These are phyloP conservation scores for Cornus florida DNA, from an alignment of 148 eudicot genomes.

Conservation along the genomic window DNA sequence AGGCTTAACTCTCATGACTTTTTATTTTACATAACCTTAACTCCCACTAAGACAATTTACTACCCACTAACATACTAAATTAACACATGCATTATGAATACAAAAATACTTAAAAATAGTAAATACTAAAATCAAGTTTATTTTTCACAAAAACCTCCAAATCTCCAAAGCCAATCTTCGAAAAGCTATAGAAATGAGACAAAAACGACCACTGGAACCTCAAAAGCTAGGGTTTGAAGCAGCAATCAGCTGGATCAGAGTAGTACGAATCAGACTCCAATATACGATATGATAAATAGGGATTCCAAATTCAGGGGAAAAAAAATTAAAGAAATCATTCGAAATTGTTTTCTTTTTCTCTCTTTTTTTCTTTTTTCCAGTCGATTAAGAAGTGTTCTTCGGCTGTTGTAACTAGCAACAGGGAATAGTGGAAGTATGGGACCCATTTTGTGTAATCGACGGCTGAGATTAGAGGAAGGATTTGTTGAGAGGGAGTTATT, in stretches of 20 bases:
- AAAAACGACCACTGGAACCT: neutral
- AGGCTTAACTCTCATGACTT: no score
- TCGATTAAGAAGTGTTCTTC: neutral
- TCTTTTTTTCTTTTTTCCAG: neutral
- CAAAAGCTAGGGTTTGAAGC: neutral
- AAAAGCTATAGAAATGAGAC: neutral
- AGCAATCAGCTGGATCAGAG: slow-evolving; percentile 6
- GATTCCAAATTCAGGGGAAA: neutral
- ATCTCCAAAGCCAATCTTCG: neutral
- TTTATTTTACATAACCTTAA: no score
- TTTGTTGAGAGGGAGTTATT: neutral
- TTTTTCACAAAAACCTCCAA: slow-evolving; percentile 10
- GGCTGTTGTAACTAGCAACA: neutral
- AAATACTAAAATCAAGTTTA: no score
- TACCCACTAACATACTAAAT: no score
- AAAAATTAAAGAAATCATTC: no score
- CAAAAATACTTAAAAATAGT: no score
- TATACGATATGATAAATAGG: neutral
- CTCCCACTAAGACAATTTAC: no score
- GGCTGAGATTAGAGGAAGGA: neutral
- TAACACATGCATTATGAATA: no score
- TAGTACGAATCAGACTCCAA: neutral
- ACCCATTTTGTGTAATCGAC: neutral
- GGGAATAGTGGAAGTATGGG: neutral
- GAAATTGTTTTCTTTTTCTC: neutral